These are phyloP conservation scores for Acanthamoeba castellanii DNA, from an alignment of 208 protist species.

Conservation along the genomic window DNA sequence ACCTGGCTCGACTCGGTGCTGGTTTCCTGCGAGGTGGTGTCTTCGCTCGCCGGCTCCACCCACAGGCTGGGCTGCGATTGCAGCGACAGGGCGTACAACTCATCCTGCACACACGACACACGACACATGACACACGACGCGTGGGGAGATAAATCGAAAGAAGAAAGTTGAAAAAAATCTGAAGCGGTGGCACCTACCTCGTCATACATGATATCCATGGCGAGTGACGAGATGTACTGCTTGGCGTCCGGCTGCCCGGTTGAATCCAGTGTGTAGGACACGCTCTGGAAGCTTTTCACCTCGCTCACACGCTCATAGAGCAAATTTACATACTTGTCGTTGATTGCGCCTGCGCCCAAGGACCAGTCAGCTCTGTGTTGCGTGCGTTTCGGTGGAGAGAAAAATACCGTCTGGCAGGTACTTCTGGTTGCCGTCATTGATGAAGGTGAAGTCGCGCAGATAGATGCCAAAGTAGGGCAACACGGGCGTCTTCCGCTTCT, in stretches of 20 bases:
- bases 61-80: conserved; percentile 34
- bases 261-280: not conserved
- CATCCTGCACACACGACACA: not conserved
- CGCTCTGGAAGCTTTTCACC: conserved; percentile 8
- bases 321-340: conserved; percentile 4
- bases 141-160: not conserved
- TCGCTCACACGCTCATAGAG: conserved; percentile 2
- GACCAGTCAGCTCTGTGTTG: not conserved
- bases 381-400: not conserved
- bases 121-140: not conserved
- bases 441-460: conserved; percentile 68
- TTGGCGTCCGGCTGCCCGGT: not conserved
- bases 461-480: conserved; percentile 72
- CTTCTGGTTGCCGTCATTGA: conserved; percentile 58
- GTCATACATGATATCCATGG: not conserved
- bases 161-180: not conserved
- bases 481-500: conserved; percentile 30
- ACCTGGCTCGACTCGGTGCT: not conserved
- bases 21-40: not conserved
- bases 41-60: conserved; percentile 22
- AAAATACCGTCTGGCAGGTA: not conserved
- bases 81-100: conserved; percentile 42
- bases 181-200: not conserved
- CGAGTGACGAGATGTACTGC: not conserved
- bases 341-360: not conserved